Evolutionary conservation across 2,329 filamentous ascomycete species (phyloP).

Genomic region (Phyllosticta citriasiana): DNA sequence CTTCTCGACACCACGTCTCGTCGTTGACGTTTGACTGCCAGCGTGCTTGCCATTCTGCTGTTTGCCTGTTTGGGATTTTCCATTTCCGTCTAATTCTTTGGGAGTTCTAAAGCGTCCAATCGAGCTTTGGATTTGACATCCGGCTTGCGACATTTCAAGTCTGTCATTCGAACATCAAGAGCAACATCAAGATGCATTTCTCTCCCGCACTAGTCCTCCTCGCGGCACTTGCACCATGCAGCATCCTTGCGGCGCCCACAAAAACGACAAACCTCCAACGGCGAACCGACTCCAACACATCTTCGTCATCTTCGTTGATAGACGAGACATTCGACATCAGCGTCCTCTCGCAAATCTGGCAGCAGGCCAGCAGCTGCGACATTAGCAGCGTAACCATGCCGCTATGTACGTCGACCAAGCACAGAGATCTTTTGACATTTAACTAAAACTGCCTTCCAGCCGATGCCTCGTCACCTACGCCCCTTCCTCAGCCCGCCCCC

Average conservation of each 20-base stretch:
- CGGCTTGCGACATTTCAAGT: not conserved
- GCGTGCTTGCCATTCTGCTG: not conserved
- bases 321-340: not conserved
- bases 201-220: conserved; percentile 20
- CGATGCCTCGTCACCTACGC: conserved; percentile 29
- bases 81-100: not conserved
- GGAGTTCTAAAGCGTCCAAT: not conserved
- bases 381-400: conserved; percentile 22
- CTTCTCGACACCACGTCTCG: not conserved
- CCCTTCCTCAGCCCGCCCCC: conserved; percentile 50
- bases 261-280: not conserved
- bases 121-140: not conserved
- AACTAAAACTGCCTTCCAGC: conserved; percentile 15
- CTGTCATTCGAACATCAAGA: not conserved
- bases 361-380: conserved; percentile 17
- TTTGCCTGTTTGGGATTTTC: not conserved
- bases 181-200: conserved; percentile 24
- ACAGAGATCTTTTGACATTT: not conserved
- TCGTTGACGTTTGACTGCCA: not conserved
- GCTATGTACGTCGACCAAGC: conserved; percentile 17
- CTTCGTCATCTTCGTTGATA: not conserved
- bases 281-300: not conserved
- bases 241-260: conserved; percentile 25
- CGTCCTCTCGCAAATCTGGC: conserved; percentile 4
- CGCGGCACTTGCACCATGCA: conserved; percentile 24